Base-by-base conservation (phyloP, 306 rosid genomes). In the Trifolium fragiferum region DNA sequence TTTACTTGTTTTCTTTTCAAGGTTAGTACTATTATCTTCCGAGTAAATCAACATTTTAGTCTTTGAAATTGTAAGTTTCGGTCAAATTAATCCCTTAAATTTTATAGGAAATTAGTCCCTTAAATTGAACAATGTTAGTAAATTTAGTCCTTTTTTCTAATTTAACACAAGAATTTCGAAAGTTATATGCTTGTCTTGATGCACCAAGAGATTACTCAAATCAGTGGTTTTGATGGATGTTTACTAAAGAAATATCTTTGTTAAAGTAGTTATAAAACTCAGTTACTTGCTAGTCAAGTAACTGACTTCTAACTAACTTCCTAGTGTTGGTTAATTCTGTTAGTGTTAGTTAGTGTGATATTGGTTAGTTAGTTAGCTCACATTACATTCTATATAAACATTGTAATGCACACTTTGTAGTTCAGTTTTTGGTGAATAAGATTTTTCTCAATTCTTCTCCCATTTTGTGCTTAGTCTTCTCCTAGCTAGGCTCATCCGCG, bases 1-100 rank as follows among this genome's bases (percentile, higher is more conserved):
- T 94, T 84, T 94, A 91, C 84, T 68, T 91, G 61, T 94, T 91
- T 84, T 94, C 98, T 61, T 94, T 89, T 83, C 98, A 91, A 94
- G 98, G 97, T 84, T 73, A 33, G 86, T 78, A 59, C 18, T 58
- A 19, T 30, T 80, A 53, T 46, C 25, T 7, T 54, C 1, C 4
- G 32, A 20, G 15, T 20, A 54, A 53, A 54, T 10, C 37, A 23
- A 1, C 37, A 23, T 23, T 5, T 23, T 57, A 57, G 33, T 23
- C 63, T 8, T 23, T 23, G 35, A 57, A 57, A 55, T 57, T 21
- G 33, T 20, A 1, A 10, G 33, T 6, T 15, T 21, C n/a, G 4
- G n/a, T 55, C 62, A 55, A 55, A 21, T 55, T 57, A 57, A 2
- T 23, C n/a, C 62, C 33, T 55, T 10, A 55, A 55, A 55, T 55